Conservation (phyloP, 2,329 filamentous ascomycete species). For the Pseudogymnoascus sp. region DNA sequence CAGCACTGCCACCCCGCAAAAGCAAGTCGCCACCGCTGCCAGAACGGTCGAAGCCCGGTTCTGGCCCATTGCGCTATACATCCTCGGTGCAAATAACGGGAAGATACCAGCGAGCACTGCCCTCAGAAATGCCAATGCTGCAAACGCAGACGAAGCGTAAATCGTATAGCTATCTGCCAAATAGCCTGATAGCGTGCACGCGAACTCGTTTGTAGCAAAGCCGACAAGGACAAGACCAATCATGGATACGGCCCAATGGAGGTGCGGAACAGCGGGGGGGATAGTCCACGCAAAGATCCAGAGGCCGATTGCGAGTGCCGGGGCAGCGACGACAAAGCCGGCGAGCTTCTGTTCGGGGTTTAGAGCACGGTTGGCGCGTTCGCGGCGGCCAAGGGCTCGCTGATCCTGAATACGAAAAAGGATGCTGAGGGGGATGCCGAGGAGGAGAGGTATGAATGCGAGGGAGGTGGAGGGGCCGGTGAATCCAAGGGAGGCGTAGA, state of each 20-base stretch:
- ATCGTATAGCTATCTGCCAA: slow-evolving; percentile 38
- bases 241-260: slow-evolving; percentile 36
- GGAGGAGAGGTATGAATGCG: slow-evolving; percentile 34
- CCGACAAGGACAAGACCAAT: slow-evolving; percentile 38
- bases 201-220: slow-evolving; percentile 41
- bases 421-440: slow-evolving; percentile 36
- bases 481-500: slow-evolving; percentile 35
- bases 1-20: slow-evolving; percentile 33
- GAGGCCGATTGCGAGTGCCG: slow-evolving; percentile 36
- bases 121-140: slow-evolving; percentile 35
- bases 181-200: slow-evolving; percentile 34
- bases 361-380: slow-evolving; percentile 18
- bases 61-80: slow-evolving; percentile 33
- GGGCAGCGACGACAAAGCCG: slow-evolving; percentile 40
- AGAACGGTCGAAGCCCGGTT: slow-evolving; percentile 36
- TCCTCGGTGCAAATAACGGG: slow-evolving; percentile 34
- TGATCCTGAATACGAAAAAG: slow-evolving; percentile 38
- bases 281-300: slow-evolving; percentile 43
- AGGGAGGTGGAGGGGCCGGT: slow-evolving; percentile 30
- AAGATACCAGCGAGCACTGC: slow-evolving; percentile 33
- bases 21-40: slow-evolving; percentile 35
- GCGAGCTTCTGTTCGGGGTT: slow-evolving; percentile 41
- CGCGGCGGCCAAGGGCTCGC: slow-evolving; percentile 25
- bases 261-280: slow-evolving; percentile 31
- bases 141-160: slow-evolving; percentile 38